A percentile compares a stretch with the other conserved stretches of the same genome.
Evolutionary conservation across 768 basidiomycete species (phyloP).

Genomic region (Suillus lakei): DNA sequence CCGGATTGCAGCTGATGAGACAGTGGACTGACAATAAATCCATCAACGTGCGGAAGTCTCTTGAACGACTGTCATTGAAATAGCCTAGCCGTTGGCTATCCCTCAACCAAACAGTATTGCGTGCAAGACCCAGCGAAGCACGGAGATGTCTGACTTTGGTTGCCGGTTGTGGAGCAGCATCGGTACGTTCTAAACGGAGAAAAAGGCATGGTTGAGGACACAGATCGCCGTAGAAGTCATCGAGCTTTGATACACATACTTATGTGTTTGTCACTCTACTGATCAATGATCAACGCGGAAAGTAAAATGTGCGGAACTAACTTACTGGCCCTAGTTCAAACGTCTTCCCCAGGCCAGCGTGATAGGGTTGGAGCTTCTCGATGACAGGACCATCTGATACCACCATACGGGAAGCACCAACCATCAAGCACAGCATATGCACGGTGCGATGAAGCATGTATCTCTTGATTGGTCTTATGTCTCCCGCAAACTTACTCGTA

Average conservation of each 20-base stretch:
- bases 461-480: background rate
- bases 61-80: too few relatives aligned
- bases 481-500: too few relatives aligned
- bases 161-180: too few relatives aligned
- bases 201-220: background rate
- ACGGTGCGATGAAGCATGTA: background rate
- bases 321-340: background rate
- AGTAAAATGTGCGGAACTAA: background rate
- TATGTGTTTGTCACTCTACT: background rate
- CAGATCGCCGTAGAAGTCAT: background rate
- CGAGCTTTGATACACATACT: too few relatives aligned
- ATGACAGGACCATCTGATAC: background rate
- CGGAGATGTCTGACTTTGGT: too few relatives aligned
- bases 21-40: too few relatives aligned
- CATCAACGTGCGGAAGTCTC: too few relatives aligned
- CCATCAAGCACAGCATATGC: background rate
- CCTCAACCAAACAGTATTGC: too few relatives aligned
- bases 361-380: background rate
- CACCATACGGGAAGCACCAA: background rate
- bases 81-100: too few relatives aligned
- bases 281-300: too few relatives aligned
- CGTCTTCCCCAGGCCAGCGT: background rate
- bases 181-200: background rate
- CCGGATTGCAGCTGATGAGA: too few relatives aligned
- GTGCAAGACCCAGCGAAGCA: too few relatives aligned